These are phyloP conservation scores for Pythium aphanidermatum DNA, from an alignment of 352 stramenopile genomes.

Conservation along the genomic window DNA sequence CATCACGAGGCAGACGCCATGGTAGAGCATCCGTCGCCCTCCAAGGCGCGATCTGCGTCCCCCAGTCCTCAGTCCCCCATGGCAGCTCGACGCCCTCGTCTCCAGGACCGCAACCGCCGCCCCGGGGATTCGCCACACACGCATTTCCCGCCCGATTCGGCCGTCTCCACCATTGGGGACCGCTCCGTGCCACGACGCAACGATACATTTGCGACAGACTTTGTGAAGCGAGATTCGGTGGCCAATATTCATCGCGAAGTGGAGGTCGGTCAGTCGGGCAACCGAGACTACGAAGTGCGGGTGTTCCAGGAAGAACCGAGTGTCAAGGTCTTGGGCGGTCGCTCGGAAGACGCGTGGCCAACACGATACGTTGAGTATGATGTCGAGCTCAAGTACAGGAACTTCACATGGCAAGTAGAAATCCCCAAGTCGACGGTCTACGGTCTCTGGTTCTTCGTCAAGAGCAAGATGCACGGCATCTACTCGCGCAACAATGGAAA, in stretches of 20 bases:
- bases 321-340: slow-evolving; percentile 53
- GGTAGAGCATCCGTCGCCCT: no score
- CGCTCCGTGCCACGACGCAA: slow-evolving; percentile 6
- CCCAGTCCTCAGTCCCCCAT: no score
- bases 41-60: no score
- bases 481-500: slow-evolving; percentile 20
- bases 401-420: slow-evolving; percentile 79
- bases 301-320: slow-evolving; percentile 66
- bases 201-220: slow-evolving; percentile 36
- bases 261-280: slow-evolving; percentile 24
- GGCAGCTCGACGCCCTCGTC: slow-evolving; percentile 5
- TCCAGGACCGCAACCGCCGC: neutral
- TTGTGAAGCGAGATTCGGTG: slow-evolving; percentile 35
- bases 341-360: slow-evolving; percentile 74
- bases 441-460: slow-evolving; percentile 84
- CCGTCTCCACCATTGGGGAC: neutral
- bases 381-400: slow-evolving; percentile 76
- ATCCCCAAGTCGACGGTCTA: slow-evolving; percentile 79
- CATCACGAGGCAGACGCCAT: no score
- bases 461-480: slow-evolving; percentile 57
- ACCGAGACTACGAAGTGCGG: slow-evolving; percentile 59
- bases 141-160: slow-evolving; percentile 13
- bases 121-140: slow-evolving; percentile 1
- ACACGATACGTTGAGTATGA: slow-evolving; percentile 83
- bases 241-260: slow-evolving; percentile 32